Base-by-base conservation (phyloP, 495 filamentous ascomycete species). In the Apodospora peruviana region DNA sequence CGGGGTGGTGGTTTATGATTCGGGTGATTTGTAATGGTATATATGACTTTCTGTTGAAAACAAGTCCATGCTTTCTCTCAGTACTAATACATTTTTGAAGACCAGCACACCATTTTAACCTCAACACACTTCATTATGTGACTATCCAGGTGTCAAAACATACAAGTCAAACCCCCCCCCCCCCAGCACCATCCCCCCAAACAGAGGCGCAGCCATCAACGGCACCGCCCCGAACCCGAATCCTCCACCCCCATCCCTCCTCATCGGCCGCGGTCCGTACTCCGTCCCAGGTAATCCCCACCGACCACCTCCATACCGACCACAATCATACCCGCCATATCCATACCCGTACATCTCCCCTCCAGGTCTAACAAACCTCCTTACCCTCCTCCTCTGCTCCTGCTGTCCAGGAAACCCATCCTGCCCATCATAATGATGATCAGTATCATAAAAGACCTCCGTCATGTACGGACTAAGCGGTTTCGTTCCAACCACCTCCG, bases 321-420 rank as follows among this genome's bases (percentile, higher is more conserved):
- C 59, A 50, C 45, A 54, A 29, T 46, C 59, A 38, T 59, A 59
- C 14, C 47, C 59, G 0, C 59, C 59, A 48, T 62, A 59, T 4
- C 56, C 59, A 2, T 46, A 39, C 4, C 59, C 59, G 19, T 62
- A 62, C 55, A 62, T 63, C 0, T 50, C 53, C 9, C 52, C 50
- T 35, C 53, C 60, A 0, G 62, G 59, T 17, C 62, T 29, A 0
- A 65, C 12, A 57, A 58, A 63, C 43, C 60, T 16, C 0, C 60
- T n/a, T n/a, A n/a, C n/a, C n/a, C n/a, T n/a, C n/a, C n/a, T n/a
- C n/a, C n/a, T n/a, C n/a, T n/a, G n/a, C n/a, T n/a, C 57, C 0
- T 11, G 5, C 1, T 47, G 57, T 0, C 52, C 48, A 1, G 50
- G 47, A 32, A 32, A 21, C 22, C 14, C 0, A 18, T 1, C 0